Base-by-base conservation (phyloP, 2,329 filamentous ascomycete species). In the Sarocladium oryzae region DNA sequence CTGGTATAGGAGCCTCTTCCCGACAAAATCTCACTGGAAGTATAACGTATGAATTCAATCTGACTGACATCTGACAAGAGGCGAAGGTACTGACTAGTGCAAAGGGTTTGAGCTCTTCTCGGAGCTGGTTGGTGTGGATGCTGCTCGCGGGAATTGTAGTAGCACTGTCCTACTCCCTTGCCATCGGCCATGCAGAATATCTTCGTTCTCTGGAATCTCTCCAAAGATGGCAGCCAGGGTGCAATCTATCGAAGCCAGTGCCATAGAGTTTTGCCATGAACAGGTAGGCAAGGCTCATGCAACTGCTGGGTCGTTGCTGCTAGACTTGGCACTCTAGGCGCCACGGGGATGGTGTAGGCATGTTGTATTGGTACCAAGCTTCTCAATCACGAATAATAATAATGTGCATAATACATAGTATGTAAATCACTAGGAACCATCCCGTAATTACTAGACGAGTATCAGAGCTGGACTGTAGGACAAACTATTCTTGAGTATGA, bases 1-100 rank as follows among this genome's bases (percentile, higher is more conserved):
- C 38, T 71, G 67, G 68, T 70, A 64, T 40, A 57, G 56, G 5
- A 63, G 66, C 49, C 36, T 70, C 32, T 71, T 70, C 24, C 67
- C 68, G 1, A 52, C 49, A 3, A 68, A 62, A 55, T 46, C 50
- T 2, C 64, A 71, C 33, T 65, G 66, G 58, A 48, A 54, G 11
- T 69, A 62, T 38, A 61, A 56, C 18, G 67, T 69, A 53, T 56
- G 66, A 8, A n/a, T n/a, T n/a, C n/a, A n/a, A n/a, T n/a, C n/a
- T n/a, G n/a, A n/a, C n/a, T n/a, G n/a, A n/a, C n/a, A n/a, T n/a
- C n/a, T n/a, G n/a, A n/a, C n/a, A n/a, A n/a, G n/a, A n/a, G n/a
- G n/a, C n/a, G n/a, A n/a, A n/a, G n/a, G n/a, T n/a, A n/a, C 28
- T 32, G 28, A 32, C 28, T 60, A 32, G 7, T 13, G 13, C 43